Percentiles rank a stretch among this genome's conserved stretches.
phyloP scores from a whole-genome alignment of 192 early-diverging fungal species.

The Rhizophagus clarus region DNA sequence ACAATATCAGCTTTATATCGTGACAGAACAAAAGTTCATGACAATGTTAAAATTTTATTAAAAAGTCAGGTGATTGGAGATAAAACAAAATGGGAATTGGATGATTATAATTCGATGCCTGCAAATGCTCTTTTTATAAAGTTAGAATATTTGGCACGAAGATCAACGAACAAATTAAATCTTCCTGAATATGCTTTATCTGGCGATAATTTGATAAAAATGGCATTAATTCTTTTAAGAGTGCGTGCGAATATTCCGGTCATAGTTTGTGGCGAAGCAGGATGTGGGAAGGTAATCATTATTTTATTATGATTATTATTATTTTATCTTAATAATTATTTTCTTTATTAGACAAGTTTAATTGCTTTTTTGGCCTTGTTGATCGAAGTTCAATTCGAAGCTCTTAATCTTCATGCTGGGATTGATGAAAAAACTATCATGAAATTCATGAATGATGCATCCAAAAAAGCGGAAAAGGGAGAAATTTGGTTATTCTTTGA shows the following conservation, averaged over 20 bases:
- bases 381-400: not conserved
- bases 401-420: not conserved
- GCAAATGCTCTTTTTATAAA: not conserved
- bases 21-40: conserved; percentile 5
- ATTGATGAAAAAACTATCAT: not conserved
- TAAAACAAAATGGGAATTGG: conserved; percentile 2
- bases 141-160: conserved; percentile 25
- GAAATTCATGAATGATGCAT: not conserved
- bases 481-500: not conserved
- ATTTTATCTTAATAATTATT: too few relatives aligned
- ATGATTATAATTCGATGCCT: not conserved
- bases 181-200: not conserved
- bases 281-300: not conserved
- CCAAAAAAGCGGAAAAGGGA: not conserved
- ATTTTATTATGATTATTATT: not conserved
- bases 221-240: conserved; percentile 20
- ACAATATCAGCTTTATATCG: conserved; percentile 11
- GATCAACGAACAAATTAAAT: not conserved
- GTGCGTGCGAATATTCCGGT: conserved; percentile 8
- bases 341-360: not conserved
- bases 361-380: not conserved
- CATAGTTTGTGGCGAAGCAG: not conserved
- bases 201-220: conserved; percentile 23
- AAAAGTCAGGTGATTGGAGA: not conserved
- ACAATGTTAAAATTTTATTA: not conserved